Conservation (phyloP, 1,284 basidiomycete genomes). For the Microstroma glucosiphilum region DNA sequence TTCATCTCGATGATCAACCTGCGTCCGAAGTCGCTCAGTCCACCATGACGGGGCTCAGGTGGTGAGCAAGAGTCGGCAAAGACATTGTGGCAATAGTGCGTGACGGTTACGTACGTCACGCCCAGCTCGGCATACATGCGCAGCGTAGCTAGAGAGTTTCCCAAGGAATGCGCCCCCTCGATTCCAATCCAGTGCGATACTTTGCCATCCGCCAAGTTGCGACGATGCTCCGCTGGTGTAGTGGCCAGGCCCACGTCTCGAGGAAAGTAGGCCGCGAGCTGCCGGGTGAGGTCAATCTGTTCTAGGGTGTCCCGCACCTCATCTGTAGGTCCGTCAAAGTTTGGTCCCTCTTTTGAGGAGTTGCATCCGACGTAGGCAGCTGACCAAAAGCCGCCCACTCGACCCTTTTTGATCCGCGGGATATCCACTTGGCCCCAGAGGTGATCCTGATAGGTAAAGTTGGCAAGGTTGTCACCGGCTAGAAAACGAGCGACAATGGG, state of each 20-base stretch:
- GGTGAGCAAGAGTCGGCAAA: constrained; percentile 23
- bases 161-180: constrained; percentile 19
- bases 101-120: constrained; percentile 24
- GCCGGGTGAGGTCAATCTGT: constrained; percentile 16
- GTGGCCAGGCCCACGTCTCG: constrained; percentile 15
- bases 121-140: constrained; percentile 18
- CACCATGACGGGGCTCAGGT: constrained; percentile 16
- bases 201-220: constrained; percentile 57
- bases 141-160: constrained; percentile 17
- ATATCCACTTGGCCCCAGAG: background rate
- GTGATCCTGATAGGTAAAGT: background rate
- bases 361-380: background rate
- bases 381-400: background rate
- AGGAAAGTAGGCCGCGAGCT: constrained; percentile 7
- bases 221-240: constrained; percentile 4
- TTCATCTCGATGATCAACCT: constrained; percentile 22
- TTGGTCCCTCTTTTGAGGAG: background rate
- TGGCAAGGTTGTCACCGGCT: constrained; percentile 5
- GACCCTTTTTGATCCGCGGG: background rate
- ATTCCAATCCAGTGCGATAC: constrained; percentile 52
- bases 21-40: constrained; percentile 17
- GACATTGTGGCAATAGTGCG: constrained; percentile 25
- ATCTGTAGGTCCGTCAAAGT: constrained; percentile 6
- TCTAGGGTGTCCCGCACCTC: constrained; percentile 14
- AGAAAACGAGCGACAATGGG: background rate